Conservation (phyloP, 108 stramenopile genomes). For the Pseudonitzschia delicatissima region DNA sequence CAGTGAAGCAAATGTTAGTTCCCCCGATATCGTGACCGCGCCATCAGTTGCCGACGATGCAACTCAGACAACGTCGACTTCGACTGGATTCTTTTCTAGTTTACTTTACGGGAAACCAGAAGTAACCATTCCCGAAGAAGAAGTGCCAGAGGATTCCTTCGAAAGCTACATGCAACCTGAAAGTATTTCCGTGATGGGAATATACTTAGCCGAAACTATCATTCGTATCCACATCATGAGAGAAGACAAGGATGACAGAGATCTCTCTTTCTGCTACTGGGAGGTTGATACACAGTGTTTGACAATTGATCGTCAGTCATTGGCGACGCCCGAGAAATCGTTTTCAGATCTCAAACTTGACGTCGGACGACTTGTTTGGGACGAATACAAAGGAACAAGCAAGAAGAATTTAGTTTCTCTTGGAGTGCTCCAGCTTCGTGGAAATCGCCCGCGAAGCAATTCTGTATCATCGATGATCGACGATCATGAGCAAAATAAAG, state of each 20-base stretch:
- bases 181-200: constrained; percentile 52
- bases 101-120: constrained; percentile 8
- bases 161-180: constrained; percentile 76
- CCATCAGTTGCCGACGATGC: background rate
- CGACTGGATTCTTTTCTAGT: constrained; percentile 13
- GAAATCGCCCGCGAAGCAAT: constrained; percentile 15
- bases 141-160: constrained; percentile 30
- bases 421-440: constrained; percentile 19
- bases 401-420: constrained; percentile 33
- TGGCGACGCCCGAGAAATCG: constrained; percentile 37
- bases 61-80: constrained; percentile 4
- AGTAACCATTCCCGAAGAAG: constrained; percentile 4
- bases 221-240: constrained; percentile 64
- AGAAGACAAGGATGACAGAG: constrained; percentile 26
- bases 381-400: constrained; percentile 51
- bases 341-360: constrained; percentile 54
- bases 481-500: background rate
- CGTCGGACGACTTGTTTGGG: constrained; percentile 41
- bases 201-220: constrained; percentile 47
- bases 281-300: constrained; percentile 41
- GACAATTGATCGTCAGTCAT: constrained; percentile 48
- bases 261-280: constrained; percentile 67
- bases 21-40: background rate
- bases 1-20: background rate
- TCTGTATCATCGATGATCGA: constrained; percentile 8